Percentiles rank a stretch among this genome's conserved stretches.
phyloP scores from a whole-genome alignment of 306 rosid genomes.

The Fragaria nilgerrensis region DNA sequence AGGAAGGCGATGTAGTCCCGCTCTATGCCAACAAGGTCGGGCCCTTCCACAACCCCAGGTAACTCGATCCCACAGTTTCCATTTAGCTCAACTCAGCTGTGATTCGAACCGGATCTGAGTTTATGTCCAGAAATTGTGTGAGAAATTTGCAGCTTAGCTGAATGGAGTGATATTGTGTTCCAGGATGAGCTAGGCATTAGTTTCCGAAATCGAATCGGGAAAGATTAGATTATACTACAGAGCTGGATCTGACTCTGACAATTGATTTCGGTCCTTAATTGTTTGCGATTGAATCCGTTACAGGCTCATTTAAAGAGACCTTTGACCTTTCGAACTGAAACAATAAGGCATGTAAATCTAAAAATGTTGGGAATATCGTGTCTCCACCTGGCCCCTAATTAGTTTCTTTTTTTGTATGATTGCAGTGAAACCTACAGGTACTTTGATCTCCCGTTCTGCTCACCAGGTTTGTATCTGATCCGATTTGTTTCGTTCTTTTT shows the following conservation, averaged over 20 bases:
- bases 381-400: neutral
- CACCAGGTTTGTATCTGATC: conserved; percentile 48
- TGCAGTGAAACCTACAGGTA: conserved; percentile 64
- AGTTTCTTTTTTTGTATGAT: neutral
- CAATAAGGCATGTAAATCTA: neutral
- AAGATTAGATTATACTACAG: neutral
- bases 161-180: neutral
- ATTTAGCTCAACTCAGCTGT: neutral
- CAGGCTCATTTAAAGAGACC: neutral
- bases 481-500: neutral
- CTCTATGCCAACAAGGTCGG: conserved; percentile 56
- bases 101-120: conserved; percentile 23
- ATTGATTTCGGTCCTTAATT: neutral
- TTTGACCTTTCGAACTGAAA: neutral
- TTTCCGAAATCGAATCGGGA: neutral
- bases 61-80: neutral
- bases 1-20: conserved; percentile 46
- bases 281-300: neutral
- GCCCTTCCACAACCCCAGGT: conserved; percentile 61
- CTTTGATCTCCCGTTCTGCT: conserved; percentile 79
- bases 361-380: neutral
- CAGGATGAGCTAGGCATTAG: neutral
- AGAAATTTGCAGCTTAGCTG: conserved; percentile 1
- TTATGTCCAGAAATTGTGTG: neutral
- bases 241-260: conserved; percentile 19